phyloP scores from a whole-genome alignment of 305 asterid genomes.

The Euphrasia arctica region DNA sequence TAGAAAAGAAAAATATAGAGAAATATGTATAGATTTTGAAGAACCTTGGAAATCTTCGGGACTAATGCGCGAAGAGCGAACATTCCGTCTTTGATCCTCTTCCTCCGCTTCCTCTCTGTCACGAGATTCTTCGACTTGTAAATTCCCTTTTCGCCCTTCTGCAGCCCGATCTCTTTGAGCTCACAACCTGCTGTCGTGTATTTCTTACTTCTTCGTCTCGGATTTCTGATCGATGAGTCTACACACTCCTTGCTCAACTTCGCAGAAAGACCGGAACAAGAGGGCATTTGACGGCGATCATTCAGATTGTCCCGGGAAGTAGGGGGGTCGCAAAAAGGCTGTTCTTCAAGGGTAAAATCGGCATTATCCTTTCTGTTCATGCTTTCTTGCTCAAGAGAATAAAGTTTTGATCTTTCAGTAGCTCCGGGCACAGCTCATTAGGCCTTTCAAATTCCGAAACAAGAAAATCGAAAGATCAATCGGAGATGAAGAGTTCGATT shows the following conservation, averaged over 20 bases:
- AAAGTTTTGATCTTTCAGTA: conserved; percentile 49
- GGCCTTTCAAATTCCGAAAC: no score
- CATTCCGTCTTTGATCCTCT: conserved; percentile 67
- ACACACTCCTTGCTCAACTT: conserved; percentile 28
- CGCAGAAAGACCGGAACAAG: conserved; percentile 48
- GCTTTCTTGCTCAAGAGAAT: conserved; percentile 36
- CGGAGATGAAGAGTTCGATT: conserved; percentile 57
- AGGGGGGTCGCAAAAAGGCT: conserved; percentile 17
- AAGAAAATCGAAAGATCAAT: conserved; percentile 12
- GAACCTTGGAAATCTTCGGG: conserved; percentile 81
- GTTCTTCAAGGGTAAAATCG: conserved; percentile 21
- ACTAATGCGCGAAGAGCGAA: conserved; percentile 75
- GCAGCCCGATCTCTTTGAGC: conserved; percentile 25
- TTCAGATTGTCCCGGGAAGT: conserved; percentile 22
- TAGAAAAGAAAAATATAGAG: conserved; percentile 10
- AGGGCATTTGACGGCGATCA: conserved; percentile 32
- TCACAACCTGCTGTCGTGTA: conserved; percentile 17
- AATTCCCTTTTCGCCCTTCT: conserved; percentile 39
- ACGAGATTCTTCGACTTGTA: conserved; percentile 73
- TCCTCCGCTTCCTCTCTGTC: conserved; percentile 81
- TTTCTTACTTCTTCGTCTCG: conserved; percentile 27
- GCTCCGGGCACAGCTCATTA: conserved; percentile 29
- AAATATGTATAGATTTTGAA: conserved; percentile 7
- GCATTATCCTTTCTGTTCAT: conserved; percentile 25
- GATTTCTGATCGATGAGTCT: conserved; percentile 25